phyloP scores from a whole-genome alignment of 176 grass and related monocot species.

The Pontederia paniculata region DNA sequence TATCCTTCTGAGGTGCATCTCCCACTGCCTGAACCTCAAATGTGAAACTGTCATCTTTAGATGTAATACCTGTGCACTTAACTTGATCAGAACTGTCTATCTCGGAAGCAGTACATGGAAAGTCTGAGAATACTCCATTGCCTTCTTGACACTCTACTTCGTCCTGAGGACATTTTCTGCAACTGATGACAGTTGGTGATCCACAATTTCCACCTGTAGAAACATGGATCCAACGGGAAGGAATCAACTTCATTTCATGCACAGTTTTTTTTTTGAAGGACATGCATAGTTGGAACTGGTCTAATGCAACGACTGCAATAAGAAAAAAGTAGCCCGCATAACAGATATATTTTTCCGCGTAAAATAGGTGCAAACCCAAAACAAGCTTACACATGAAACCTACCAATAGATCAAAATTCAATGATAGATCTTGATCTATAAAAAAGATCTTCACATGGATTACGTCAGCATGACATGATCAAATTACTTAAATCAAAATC shows the following conservation, averaged over 20 bases:
- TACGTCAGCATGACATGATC: too few species aligned
- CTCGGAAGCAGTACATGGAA: slow-evolving; percentile 23
- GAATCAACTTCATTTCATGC: slow-evolving; percentile 14
- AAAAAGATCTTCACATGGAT: too few species aligned
- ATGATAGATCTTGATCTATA: too few species aligned
- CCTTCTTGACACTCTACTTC: slow-evolving; percentile 25
- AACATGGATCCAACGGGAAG: slow-evolving; percentile 20
- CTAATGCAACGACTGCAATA: slow-evolving; percentile 26
- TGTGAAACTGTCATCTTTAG: slow-evolving; percentile 75
- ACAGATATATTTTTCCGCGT: not conserved
- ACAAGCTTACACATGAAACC: not conserved
- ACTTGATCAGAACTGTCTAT: slow-evolving; percentile 16
- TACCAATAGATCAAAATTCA: not conserved
- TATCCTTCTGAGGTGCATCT: slow-evolving; percentile 47
- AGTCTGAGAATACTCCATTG: slow-evolving; percentile 28
- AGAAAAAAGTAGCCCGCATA: slow-evolving; percentile 3
- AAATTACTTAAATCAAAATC: too few species aligned
- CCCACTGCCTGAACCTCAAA: slow-evolving; percentile 53
- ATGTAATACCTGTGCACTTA: slow-evolving; percentile 13
- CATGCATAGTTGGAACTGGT: not conserved
- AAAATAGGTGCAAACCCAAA: not conserved
- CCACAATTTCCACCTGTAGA: slow-evolving; percentile 42
- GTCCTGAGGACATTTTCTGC: slow-evolving; percentile 20
- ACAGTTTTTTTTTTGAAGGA: slow-evolving; percentile 2
- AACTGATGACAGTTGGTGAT: slow-evolving; percentile 68